Evolutionary conservation across 2,329 filamentous ascomycete genomes (phyloP).

Genomic region (Cytospora piceicola): DNA sequence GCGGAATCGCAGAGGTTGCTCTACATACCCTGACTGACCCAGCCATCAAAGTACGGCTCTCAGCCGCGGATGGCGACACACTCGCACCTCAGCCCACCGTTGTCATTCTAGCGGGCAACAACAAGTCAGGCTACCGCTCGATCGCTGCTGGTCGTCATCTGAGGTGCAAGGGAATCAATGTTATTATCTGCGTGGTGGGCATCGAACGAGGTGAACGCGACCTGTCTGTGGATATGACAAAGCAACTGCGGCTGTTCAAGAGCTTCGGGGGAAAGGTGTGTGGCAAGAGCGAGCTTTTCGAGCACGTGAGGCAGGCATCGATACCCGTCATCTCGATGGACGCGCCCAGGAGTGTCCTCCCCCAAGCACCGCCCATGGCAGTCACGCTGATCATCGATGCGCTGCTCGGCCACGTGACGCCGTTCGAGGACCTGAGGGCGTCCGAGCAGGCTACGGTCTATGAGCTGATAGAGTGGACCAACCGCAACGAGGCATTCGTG

Average conservation of each 20-base stretch:
- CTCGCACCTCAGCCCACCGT: conserved; percentile 45
- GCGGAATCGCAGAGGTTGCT: conserved; percentile 84
- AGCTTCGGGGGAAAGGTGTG: conserved; percentile 78
- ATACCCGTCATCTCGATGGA: conserved; percentile 44
- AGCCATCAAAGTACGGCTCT: conserved; percentile 59
- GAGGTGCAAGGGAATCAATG: conserved; percentile 78
- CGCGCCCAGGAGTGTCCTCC: conserved; percentile 40
- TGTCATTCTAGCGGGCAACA: conserved; percentile 92
- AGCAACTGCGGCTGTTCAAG: conserved; percentile 82
- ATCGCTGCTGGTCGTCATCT: conserved; percentile 86
- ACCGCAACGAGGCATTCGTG: conserved; percentile 80
- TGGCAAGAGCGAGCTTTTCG: conserved; percentile 64
- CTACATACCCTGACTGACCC: conserved; percentile 68
- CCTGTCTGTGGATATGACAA: conserved; percentile 76
- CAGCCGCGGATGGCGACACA: conserved; percentile 41
- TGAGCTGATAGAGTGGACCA: conserved; percentile 91
- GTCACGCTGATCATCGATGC: conserved; percentile 88
- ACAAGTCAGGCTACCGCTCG: conserved; percentile 83
- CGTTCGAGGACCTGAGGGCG: conserved; percentile 84
- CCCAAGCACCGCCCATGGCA: conserved; percentile 60
- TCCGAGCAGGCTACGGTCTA: conserved; percentile 84
- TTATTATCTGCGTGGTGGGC: conserved; percentile 82
- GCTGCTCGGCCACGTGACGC: conserved; percentile 80
- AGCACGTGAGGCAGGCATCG: conserved; percentile 56
- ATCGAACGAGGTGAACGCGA: conserved; percentile 80